Base-by-base conservation (phyloP, 2,329 filamentous ascomycete genomes). In the Ophiostoma piceae region DNA sequence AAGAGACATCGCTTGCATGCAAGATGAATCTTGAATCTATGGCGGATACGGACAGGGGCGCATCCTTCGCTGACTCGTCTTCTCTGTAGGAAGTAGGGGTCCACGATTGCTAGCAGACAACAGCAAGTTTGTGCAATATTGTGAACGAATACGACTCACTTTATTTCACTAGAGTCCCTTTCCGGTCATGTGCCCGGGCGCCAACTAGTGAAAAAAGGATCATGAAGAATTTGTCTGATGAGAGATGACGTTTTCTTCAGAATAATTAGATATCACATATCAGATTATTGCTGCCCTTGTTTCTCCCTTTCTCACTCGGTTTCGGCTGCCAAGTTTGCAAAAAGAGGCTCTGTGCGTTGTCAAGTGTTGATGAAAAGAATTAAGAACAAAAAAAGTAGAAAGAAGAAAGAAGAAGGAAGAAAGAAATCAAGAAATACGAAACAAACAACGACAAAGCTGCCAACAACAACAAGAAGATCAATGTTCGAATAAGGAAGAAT, bases 251-350 rank as follows among this genome's bases (percentile, higher is more conserved):
- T 47, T 7, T 47, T 47, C 1, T 8, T 1, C 19, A 19, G 2
- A 19, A 47, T 47, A 7, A 16, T 5, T 19, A n/a, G 16, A 7
- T n/a, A 7, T 19, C 43, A 47, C 4, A 47, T 47, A 47, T 47
- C 43, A 47, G 14, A 47, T 19, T 54, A 26, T 2, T 54, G 6
- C 29, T 64, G 9, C 43, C 39, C 29, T 41, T 9, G 41, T 26
- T 64, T 64, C 60, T 35, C 60, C 60, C 60, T 64, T 64, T 66
- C 22, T 43, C 64, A 29, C n/a, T 57, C n/a, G 51, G 22, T 37
- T 64, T 64, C 32, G 29, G 4, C 19, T 64, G 29, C 29, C 29
- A 64, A 19, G 60, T 41, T 41, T 41, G 16, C 19, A 39, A 64
- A 5, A 64, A 64, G 60, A 64, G 60, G 60, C 60, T 64, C 60